Base-by-base conservation (phyloP, 176 grass and related monocot genomes). In the Cenchrus purpureus region DNA sequence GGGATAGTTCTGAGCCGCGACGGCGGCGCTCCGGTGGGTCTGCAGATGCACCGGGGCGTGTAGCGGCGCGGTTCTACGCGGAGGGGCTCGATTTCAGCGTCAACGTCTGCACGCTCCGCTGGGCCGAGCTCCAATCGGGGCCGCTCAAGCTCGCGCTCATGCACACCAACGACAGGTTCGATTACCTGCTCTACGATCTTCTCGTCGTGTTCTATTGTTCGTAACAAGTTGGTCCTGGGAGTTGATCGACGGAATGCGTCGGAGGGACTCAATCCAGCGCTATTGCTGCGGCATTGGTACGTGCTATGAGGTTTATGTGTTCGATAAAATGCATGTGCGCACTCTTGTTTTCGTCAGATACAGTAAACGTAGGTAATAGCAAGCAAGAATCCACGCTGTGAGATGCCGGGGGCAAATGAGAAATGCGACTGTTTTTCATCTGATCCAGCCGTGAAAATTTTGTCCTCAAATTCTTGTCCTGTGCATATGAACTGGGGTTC, bases 61-160 rank as follows among this genome's bases (percentile, higher is more conserved):
- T n/a, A n/a, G 96, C 96, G n/a, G 89, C 91, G 13, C 77, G 81
- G 48, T 95, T 98, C 71, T 98, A 95, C 60, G 34, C 86, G 2
- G 96, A 95, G 52, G 93, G 96, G 29, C 90, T 98, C 5, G 86
- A 91, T 73, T 95, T 98, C 86, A 87, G 83, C 56, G 88, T 94
- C 83, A 89, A 86, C 37, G 88, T 94, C 50, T 94, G 93, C 87
- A 94, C 93, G 28, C 89, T 91, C 58, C 93, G 96, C 5, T 98
- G 94, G 92, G 96, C 96, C 43, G 93, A 98, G 84, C 93, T 98
- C 57, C 96, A 98, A 51, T 95, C 89, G 46, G 96, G 93, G 46
- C 86, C 93, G 9, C 85, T 98, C 87, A 95, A 95, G 91, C 87
- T 98, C 14, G 93, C 96, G 14, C 93, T 98, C 59, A 90, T 98